Evolutionary conservation across 805 yeast species (phyloP).

Genomic region (Kuraishia borneana): DNA sequence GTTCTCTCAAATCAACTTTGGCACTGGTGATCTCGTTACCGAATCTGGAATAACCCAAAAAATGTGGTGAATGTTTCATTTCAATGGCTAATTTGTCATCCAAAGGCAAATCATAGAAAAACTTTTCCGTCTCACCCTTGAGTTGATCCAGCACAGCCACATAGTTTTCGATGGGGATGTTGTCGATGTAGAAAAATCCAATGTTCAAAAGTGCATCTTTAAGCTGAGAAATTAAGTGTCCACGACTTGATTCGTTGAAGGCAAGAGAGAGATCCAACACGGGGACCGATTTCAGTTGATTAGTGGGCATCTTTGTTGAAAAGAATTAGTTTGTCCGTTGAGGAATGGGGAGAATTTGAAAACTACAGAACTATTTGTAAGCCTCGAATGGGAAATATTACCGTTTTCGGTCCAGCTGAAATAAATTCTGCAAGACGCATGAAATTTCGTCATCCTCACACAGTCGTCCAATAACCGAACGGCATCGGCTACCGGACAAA

Average conservation of each 20-base stretch:
- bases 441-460: no score
- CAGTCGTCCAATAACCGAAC: no score
- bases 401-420: no score
- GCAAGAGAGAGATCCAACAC: constrained; percentile 32
- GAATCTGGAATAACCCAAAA: constrained; percentile 43
- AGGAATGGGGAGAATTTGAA: no score
- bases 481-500: no score
- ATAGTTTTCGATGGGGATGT: constrained; percentile 29
- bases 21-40: constrained; percentile 49
- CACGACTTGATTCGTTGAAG: constrained; percentile 26
- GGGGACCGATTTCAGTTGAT: constrained; percentile 25
- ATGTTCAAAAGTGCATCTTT: constrained; percentile 39
- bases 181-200: constrained; percentile 41
- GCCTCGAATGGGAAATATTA: no score
- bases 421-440: no score
- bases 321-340: no score
- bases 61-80: constrained; percentile 47
- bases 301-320: no score
- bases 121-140: constrained; percentile 24
- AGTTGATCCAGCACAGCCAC: constrained; percentile 17
- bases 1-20: constrained; percentile 48
- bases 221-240: constrained; percentile 26
- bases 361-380: no score
- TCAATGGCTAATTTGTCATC: constrained; percentile 33
- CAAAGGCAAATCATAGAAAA: constrained; percentile 32